phyloP scores from a whole-genome alignment of 1,139 yeast genomes.

The Scheffersomyces titani region DNA sequence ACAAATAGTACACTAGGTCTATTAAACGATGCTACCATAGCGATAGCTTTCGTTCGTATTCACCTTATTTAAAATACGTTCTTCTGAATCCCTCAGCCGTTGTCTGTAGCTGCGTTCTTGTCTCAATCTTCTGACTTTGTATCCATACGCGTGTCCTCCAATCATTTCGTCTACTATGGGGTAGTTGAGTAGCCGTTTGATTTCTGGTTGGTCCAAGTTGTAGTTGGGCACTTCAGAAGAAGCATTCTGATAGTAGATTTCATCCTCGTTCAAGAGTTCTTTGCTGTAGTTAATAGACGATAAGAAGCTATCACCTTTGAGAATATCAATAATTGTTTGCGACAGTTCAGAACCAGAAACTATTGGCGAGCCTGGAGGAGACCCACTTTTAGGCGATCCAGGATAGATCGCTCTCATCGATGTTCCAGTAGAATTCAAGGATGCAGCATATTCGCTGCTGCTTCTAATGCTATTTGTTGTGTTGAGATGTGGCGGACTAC shows the following conservation, averaged over 20 bases:
- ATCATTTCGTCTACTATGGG: slow-evolving; percentile 49
- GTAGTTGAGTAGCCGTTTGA: slow-evolving; percentile 39
- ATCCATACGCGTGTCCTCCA: slow-evolving; percentile 45
- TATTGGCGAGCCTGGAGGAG: slow-evolving; percentile 26
- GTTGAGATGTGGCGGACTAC: neutral
- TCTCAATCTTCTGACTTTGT: slow-evolving; percentile 42
- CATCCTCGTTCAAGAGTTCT: slow-evolving; percentile 46
- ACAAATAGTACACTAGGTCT: neutral
- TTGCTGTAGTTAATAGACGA: slow-evolving; percentile 29
- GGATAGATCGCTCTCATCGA: slow-evolving; percentile 37
- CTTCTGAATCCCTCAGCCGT: slow-evolving; percentile 4
- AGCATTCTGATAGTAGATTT: slow-evolving; percentile 34
- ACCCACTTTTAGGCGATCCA: slow-evolving; percentile 24
- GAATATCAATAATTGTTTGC: slow-evolving; percentile 24
- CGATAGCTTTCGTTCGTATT: slow-evolving; percentile 16
- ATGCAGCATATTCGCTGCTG: slow-evolving; percentile 27
- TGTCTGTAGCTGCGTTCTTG: slow-evolving; percentile 16
- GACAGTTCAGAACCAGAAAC: slow-evolving; percentile 3
- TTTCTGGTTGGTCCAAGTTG: slow-evolving; percentile 37
- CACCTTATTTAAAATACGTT: neutral
- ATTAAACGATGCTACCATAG: slow-evolving; percentile 27
- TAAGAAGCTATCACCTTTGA: slow-evolving; percentile 23
- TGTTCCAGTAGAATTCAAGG: slow-evolving; percentile 33
- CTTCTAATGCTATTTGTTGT: slow-evolving; percentile 3
- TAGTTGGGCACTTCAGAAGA: slow-evolving; percentile 40